Percentiles rank a stretch among this genome's conserved stretches.
Evolutionary conservation across 148 eudicot genomes (phyloP).

Genomic region (Gaultheria prostrata): DNA sequence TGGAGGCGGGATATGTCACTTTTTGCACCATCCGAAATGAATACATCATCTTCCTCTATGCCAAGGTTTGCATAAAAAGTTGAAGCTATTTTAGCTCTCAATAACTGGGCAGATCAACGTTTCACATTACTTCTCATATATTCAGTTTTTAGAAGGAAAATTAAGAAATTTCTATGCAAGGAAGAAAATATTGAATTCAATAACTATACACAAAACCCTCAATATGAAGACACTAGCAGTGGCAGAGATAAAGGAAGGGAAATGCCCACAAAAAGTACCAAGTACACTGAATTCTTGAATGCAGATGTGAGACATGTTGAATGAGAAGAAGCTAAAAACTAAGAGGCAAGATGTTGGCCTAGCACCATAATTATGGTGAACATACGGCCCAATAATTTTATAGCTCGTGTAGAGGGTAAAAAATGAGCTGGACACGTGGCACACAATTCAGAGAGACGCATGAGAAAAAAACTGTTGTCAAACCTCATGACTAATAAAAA

Average conservation of each 20-base stretch:
- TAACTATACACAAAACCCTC: background rate
- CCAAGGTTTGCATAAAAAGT: constrained; percentile 44
- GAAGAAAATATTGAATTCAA: background rate
- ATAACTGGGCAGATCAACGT: constrained; percentile 36
- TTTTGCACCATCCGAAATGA: constrained; percentile 89
- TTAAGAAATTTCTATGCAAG: background rate
- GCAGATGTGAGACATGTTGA: background rate
- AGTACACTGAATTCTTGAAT: background rate
- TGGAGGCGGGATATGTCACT: constrained; percentile 81
- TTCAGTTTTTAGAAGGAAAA: background rate
- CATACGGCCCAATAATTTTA: background rate
- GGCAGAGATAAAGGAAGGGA: background rate
- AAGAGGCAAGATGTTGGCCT: background rate
- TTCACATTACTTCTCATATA: background rate
- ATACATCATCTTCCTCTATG: constrained; percentile 53
- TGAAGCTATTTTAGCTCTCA: constrained; percentile 64
- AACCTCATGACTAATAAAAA: too few species aligned
- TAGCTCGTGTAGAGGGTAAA: background rate
- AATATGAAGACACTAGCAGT: background rate
- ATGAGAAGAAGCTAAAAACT: background rate
- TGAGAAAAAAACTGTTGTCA: too few species aligned
- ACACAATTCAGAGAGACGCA: too few species aligned
- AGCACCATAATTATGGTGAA: background rate
- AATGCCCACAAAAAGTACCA: background rate
- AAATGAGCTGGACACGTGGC: too few species aligned